phyloP scores from a whole-genome alignment of 2,329 filamentous ascomycete genomes.

The Lithohypha guttulata region DNA sequence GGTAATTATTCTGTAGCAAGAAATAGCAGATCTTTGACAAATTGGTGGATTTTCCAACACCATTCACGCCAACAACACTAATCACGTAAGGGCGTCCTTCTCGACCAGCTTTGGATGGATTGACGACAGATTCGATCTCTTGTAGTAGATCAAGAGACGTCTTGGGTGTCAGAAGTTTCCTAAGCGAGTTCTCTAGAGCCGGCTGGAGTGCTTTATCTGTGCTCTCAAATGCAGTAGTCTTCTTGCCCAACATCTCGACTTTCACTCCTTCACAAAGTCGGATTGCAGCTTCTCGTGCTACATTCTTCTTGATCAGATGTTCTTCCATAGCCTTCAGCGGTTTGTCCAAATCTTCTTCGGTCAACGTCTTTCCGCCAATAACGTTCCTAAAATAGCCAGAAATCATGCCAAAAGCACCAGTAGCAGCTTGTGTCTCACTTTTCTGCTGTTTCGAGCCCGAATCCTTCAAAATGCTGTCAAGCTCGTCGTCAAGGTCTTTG shows the following conservation, averaged over 20 bases:
- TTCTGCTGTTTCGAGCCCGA: slow-evolving; percentile 57
- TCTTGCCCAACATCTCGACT: slow-evolving; percentile 77
- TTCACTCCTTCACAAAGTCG: slow-evolving; percentile 86
- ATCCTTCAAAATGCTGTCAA: slow-evolving; percentile 74
- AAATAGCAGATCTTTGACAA: slow-evolving; percentile 98
- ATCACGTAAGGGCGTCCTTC: slow-evolving; percentile 81
- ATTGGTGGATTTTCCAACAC: slow-evolving; percentile 96
- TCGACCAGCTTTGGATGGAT: slow-evolving; percentile 53
- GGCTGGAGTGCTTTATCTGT: slow-evolving; percentile 73
- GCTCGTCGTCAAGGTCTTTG: slow-evolving; percentile 86
- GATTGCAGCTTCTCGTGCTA: slow-evolving; percentile 85
- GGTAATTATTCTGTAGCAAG: slow-evolving; percentile 91
- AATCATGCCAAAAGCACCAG: slow-evolving; percentile 72
- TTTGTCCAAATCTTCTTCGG: slow-evolving; percentile 78
- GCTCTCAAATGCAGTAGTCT: slow-evolving; percentile 83
- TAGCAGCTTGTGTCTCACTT: slow-evolving; percentile 48
- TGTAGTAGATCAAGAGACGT: slow-evolving; percentile 88
- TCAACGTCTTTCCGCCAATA: slow-evolving; percentile 85
- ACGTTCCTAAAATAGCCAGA: slow-evolving; percentile 88
- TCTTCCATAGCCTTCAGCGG: slow-evolving; percentile 94
- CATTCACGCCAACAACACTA: slow-evolving; percentile 95
- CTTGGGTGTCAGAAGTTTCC: slow-evolving; percentile 91
- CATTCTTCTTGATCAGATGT: slow-evolving; percentile 88
- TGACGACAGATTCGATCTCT: slow-evolving; percentile 72
- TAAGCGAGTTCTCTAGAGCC: slow-evolving; percentile 84